Evolutionary conservation across 805 yeast species (phyloP).

Genomic region (Pichia heedii): DNA sequence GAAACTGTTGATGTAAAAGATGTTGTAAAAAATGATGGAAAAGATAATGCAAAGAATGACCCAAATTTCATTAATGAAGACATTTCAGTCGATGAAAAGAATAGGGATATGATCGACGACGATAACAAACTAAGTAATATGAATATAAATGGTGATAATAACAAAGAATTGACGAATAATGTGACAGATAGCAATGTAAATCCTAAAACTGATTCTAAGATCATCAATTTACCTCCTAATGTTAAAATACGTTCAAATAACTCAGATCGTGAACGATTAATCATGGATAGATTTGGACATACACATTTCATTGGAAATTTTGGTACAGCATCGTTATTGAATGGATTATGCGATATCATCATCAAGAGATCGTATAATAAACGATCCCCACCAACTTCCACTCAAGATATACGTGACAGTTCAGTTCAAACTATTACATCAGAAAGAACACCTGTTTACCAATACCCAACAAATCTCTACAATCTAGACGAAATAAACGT

Average conservation of each 20-base stretch:
- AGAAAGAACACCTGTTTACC: constrained; percentile 27
- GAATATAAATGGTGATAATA: too few relatives aligned
- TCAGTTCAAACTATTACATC: constrained; percentile 28
- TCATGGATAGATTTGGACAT: constrained; percentile 37
- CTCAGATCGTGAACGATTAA: constrained; percentile 27
- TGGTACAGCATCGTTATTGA: constrained; percentile 37
- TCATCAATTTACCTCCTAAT: constrained; percentile 14
- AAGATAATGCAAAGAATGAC: not conserved
- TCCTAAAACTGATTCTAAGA: not conserved
- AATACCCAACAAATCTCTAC: constrained; percentile 27
- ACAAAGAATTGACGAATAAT: too few relatives aligned
- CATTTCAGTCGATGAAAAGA: too few relatives aligned
- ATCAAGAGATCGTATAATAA: constrained; percentile 29
- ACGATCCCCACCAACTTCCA: constrained; percentile 28
- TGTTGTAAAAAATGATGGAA: not conserved
- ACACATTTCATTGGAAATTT: constrained; percentile 40
- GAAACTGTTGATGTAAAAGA: not conserved
- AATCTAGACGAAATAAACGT: constrained; percentile 25
- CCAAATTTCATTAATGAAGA: too few relatives aligned
- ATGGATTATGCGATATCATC: constrained; percentile 35
- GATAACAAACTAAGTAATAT: too few relatives aligned
- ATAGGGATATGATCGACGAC: too few relatives aligned
- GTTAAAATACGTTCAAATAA: constrained; percentile 15
- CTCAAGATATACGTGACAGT: constrained; percentile 26
- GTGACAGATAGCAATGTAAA: too few relatives aligned